Base-by-base conservation (phyloP, 352 stramenopile genomes). In the Pythium coloratum region DNA sequence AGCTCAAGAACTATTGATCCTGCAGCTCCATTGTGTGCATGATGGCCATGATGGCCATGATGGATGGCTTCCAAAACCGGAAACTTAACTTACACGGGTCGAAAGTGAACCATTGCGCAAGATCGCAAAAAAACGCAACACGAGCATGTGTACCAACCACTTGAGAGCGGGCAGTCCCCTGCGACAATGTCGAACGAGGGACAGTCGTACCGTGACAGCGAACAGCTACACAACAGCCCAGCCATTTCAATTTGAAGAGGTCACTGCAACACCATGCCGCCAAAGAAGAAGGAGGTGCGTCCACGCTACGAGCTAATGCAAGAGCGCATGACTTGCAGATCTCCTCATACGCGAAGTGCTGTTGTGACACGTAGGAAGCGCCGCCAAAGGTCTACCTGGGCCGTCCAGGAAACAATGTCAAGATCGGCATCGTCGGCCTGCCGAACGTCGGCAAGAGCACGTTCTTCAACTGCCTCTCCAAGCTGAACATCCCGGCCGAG, bases 371-470 rank as follows among this genome's bases (percentile, higher is more conserved):
- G 30, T 38, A 74, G 68, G 68, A 70, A 65, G 57, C 62, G 55
- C 62, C 76, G 30, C 78, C 79, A 57, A 78, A 77, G 57, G 81
- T 88, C 70, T 96, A 96, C 77, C 80, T 96, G 59, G 88, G 88
- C 47, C 88, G 88, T 20, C 88, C 88, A 13, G 78, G 79, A 50
- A 95, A 95, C 84, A 99, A 99, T 69, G 91, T 99, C 55, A 98
- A 99, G 82, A 99, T 98, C 64, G 97, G 97, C 50, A 99, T 99
- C 63, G 97, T 99, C 57, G 97, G 97, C 44, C 77, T 99, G n/a
- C 98, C 98, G 18, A 99, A 99, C 82, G 98, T 99, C 33, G 98
- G 98, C 72, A 99, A 99, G 82, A 98, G 86, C 28, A 99, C 97
- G 24, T 93, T 99, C 51, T 99, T 99, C 87, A 99, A 99, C 89